Evolutionary conservation across 2,329 filamentous ascomycete genomes (phyloP), one percentile per base, ranked within the genome.

Genomic region (Pseudocercospora cruenta): DNA sequence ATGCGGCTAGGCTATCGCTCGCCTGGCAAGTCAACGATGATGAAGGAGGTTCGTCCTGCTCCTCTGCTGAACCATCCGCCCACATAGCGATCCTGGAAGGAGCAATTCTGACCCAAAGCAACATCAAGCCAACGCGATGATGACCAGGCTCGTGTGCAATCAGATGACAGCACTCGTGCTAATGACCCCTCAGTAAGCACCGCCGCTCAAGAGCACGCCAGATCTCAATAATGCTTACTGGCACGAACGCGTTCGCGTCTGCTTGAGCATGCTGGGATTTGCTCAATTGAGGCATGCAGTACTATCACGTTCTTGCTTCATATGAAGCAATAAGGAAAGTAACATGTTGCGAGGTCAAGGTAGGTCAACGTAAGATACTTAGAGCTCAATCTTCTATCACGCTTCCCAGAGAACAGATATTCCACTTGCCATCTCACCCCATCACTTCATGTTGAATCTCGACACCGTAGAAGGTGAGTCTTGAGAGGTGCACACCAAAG

Each of bases 351-450:
- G 24, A 54, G 24, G 14, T 24, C 49, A 28, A 28, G 49, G 49
- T 54, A 54, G 49, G 49, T 54, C 21, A 28, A 28, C 14, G 10
- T 16, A 36, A 12, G 12, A 16, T 54, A 54, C 12, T 14, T 54
- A 54, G 49, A 54, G 26, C 58, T 62, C 51, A 47, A 61, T 58
- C 60, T 33, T 51, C 21, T 54, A 21, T 54, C 19, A 14, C 24
- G 14, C 33, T 16, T 1, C 12, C 12, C 12, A 1, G 33, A 4
- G 12, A 16, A 14, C 33, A 36, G 12, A 14, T 3, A 36, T 36
- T 36, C 33, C 33, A 36, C 33, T 12, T 36, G 4, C 2, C 33
- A 16, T 36, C 12, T 12, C 33, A 36, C 33, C 4, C 12, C 33
- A 36, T 16, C 33, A 36, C 31, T 33, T 33, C 31, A 33, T 12